Evolutionary conservation across 768 basidiomycete genomes (phyloP).

Genomic region (Mycena polygramma): DNA sequence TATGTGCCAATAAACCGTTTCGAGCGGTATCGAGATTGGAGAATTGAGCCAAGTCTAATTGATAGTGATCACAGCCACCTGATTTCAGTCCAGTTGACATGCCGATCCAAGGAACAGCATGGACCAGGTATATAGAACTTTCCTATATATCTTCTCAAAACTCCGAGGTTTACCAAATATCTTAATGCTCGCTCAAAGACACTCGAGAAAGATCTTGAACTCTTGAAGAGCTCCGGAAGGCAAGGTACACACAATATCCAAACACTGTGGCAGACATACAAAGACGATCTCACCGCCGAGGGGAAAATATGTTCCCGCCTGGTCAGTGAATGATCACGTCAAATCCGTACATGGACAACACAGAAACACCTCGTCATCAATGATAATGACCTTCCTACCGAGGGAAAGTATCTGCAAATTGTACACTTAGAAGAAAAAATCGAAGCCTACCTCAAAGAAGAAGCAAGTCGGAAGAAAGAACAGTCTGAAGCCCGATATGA

Average conservation of each 20-base stretch:
- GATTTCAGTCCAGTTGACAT: constrained; percentile 10
- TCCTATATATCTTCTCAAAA: constrained; percentile 6
- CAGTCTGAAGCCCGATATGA: neutral
- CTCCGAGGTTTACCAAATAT: neutral
- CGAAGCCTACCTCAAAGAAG: neutral
- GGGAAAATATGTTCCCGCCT: no score
- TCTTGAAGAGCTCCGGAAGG: no score
- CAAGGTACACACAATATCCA: no score
- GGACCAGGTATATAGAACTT: constrained; percentile 4
- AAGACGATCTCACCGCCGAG: no score
- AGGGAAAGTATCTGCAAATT: neutral
- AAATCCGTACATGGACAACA: no score
- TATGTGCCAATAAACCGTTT: constrained; percentile 20
- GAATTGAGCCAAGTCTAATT: constrained; percentile 6
- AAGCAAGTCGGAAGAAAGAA: neutral
- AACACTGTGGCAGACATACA: no score
- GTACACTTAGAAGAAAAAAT: neutral
- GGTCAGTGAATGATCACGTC: no score
- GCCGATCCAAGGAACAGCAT: constrained; percentile 3
- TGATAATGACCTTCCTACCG: neutral
- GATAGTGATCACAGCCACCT: constrained; percentile 10
- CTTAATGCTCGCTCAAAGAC: neutral
- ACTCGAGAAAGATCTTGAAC: neutral
- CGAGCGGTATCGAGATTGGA: no score
- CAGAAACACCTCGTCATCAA: no score